Evolutionary conservation across 345 rosid species (phyloP).

Genomic region (Sapria himalayana): DNA sequence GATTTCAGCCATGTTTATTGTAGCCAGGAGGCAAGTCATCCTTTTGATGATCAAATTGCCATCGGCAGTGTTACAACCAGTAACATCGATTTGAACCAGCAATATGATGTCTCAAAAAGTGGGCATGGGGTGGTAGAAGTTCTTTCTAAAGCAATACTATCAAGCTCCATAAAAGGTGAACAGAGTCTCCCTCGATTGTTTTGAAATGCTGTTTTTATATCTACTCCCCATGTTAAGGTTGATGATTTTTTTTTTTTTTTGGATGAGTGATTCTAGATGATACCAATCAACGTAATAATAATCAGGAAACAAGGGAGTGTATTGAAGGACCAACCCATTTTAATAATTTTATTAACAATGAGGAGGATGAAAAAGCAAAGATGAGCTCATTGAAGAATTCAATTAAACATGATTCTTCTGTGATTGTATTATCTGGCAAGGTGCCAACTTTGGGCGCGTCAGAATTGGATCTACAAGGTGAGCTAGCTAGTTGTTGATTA

Average conservation of each 20-base stretch:
- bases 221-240: neutral
- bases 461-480: conserved; percentile 15
- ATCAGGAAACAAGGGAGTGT: conserved; percentile 12
- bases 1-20: no score
- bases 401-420: conserved; percentile 7
- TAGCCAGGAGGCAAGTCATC: no score
- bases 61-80: no score
- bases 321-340: conserved; percentile 9
- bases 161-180: no score
- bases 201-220: neutral
- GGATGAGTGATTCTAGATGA: conserved; percentile 31
- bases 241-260: neutral
- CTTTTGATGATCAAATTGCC: no score
- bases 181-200: no score
- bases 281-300: conserved; percentile 31
- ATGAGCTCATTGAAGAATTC: conserved; percentile 5
- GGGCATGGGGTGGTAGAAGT: no score
- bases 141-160: no score
- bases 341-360: conserved; percentile 7
- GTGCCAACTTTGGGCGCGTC: conserved; percentile 4
- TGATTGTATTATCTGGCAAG: conserved; percentile 6
- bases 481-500: no score
- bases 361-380: conserved; percentile 12
- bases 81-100: no score
- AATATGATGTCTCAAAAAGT: no score